Evolutionary conservation across 768 basidiomycete genomes (phyloP).

Genomic region (Stropharia rugosoannulata): DNA sequence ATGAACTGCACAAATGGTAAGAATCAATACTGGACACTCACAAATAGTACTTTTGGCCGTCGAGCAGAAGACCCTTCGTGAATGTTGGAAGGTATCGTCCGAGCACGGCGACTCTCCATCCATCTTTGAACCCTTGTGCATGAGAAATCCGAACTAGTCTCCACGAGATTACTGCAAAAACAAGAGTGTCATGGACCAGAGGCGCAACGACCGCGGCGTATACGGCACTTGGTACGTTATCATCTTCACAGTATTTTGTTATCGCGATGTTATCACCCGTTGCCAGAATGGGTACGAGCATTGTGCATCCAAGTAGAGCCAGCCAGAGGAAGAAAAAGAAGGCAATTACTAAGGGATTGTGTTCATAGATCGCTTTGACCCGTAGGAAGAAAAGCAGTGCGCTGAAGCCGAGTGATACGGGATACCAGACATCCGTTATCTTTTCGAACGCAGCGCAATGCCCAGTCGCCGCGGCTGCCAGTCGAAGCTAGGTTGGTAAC

Average conservation of each 20-base stretch:
- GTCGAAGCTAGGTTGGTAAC: not conserved
- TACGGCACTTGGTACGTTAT: conserved; percentile 8
- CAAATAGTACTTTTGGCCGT: conserved; percentile 31
- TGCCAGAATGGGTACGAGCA: conserved; percentile 18
- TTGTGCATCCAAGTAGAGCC: conserved; percentile 17
- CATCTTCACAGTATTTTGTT: conserved; percentile 19
- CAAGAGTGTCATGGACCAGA: conserved; percentile 22
- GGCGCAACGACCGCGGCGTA: conserved; percentile 13
- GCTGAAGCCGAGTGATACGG: conserved; percentile 10
- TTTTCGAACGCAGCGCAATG: conserved; percentile 5
- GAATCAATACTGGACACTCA: conserved; percentile 8
- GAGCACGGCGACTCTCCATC: conserved; percentile 8
- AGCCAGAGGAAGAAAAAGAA: conserved; percentile 27
- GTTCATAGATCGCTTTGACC: conserved; percentile 16
- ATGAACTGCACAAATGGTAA: not conserved
- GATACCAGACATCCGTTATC: conserved; percentile 12
- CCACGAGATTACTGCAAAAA: conserved; percentile 29
- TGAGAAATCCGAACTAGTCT: conserved; percentile 14
- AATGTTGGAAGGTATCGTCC: conserved; percentile 21
- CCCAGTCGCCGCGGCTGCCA: conserved; percentile 8
- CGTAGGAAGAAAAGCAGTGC: conserved; percentile 25
- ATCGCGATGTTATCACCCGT: conserved; percentile 12
- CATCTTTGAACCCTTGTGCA: not conserved
- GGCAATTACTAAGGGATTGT: conserved; percentile 10
- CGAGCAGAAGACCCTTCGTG: conserved; percentile 19